Evolutionary conservation across 768 basidiomycete species (phyloP).

Genomic region (Fibroporia radiculosa): DNA sequence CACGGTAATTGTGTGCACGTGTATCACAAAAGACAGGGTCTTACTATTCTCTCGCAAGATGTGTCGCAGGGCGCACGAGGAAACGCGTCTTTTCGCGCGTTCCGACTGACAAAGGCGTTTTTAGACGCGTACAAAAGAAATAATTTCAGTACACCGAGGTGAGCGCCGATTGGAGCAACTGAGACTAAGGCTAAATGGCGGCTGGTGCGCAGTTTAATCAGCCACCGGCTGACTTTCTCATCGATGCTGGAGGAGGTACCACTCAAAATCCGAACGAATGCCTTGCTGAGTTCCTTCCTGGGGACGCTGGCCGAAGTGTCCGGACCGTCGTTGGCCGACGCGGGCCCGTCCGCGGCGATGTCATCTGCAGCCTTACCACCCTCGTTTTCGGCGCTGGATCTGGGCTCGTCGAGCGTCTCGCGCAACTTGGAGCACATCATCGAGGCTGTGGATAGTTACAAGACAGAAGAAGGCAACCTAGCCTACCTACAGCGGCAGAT

Average conservation of each 20-base stretch:
- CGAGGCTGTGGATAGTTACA: slow-evolving; percentile 78
- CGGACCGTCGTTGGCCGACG: slow-evolving; percentile 30
- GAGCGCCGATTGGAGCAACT: slow-evolving; percentile 15
- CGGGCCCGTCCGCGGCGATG: slow-evolving; percentile 22
- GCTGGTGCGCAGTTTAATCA: slow-evolving; percentile 35
- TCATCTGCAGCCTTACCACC: slow-evolving; percentile 42
- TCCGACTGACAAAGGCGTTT: slow-evolving; percentile 73
- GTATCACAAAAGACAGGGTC: neutral
- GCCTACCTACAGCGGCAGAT: slow-evolving; percentile 86
- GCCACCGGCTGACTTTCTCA: slow-evolving; percentile 77
- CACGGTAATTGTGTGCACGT: slow-evolving; percentile 45
- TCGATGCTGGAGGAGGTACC: slow-evolving; percentile 83
- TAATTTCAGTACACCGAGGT: slow-evolving; percentile 85
- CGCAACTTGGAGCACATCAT: slow-evolving; percentile 78
- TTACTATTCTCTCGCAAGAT: slow-evolving; percentile 36
- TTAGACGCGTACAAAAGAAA: slow-evolving; percentile 74
- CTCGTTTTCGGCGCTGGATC: slow-evolving; percentile 62
- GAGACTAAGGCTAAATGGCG: neutral
- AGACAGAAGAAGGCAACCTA: slow-evolving; percentile 88
- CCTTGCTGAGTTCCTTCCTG: slow-evolving; percentile 75
- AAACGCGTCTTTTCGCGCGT: slow-evolving; percentile 85
- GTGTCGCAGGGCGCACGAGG: slow-evolving; percentile 71
- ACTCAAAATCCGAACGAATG: slow-evolving; percentile 74
- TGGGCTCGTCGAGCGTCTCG: slow-evolving; percentile 61
- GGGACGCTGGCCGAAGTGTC: slow-evolving; percentile 46